Percentiles rank a stretch among this genome's conserved stretches.
These are phyloP conservation scores for Xylariaceae sp. DNA, from an alignment of 2,329 filamentous ascomycete species.

Conservation along the genomic window DNA sequence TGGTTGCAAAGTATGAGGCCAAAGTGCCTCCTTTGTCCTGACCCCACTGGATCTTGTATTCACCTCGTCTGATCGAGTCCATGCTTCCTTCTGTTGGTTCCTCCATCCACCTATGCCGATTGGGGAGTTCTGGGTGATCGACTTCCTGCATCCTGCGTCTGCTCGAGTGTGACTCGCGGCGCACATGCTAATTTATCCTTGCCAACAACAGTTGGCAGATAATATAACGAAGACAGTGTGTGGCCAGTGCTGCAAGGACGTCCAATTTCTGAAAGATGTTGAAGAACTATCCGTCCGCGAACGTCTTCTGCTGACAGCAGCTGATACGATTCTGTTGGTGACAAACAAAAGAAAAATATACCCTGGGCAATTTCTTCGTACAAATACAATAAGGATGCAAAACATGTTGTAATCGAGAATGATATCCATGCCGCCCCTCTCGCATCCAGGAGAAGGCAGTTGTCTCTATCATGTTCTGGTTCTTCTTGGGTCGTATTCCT, in stretches of 20 bases:
- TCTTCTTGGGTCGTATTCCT: not conserved
- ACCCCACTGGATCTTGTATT: too few relatives aligned
- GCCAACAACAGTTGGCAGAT: conserved; percentile 9
- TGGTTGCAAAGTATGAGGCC: too few relatives aligned
- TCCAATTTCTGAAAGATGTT: conserved; percentile 14
- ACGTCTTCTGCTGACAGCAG: not conserved
- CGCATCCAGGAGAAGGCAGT: conserved; percentile 9
- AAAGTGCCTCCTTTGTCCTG: too few relatives aligned
- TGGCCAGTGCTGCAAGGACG: conserved; percentile 3
- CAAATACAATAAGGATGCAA: conserved; percentile 31
- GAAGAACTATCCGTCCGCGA: not conserved
- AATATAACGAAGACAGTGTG: conserved; percentile 10
- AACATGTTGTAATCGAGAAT: conserved; percentile 28
- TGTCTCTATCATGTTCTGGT: conserved; percentile 1
- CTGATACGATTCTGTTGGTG: conserved; percentile 2
- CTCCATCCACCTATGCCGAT: too few relatives aligned
- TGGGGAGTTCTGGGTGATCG: too few relatives aligned
- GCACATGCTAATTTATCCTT: conserved; percentile 8
- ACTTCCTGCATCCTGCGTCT: too few relatives aligned
- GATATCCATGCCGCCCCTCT: conserved; percentile 15
- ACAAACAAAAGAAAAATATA: conserved; percentile 23
- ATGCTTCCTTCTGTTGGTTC: too few relatives aligned
- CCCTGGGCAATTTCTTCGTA: conserved; percentile 28
- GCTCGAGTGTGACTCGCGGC: not conserved
- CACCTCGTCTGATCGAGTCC: too few relatives aligned